These are phyloP conservation scores for Benincasa hispida DNA, from an alignment of 306 rosid species.

Conservation along the genomic window DNA sequence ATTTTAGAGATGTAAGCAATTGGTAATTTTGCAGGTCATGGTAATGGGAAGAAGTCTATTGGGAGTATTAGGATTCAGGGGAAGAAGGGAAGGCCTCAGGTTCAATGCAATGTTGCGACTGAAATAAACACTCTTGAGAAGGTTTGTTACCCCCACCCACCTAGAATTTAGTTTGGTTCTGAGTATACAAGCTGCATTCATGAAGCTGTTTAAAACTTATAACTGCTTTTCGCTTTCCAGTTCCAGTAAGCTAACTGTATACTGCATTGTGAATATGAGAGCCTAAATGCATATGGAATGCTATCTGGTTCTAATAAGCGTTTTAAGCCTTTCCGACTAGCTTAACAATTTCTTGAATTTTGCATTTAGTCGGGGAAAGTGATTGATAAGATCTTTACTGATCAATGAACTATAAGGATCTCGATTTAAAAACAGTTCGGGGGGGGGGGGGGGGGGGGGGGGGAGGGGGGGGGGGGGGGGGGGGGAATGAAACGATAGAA, in stretches of 20 bases:
- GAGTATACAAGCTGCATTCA: neutral
- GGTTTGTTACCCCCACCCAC: slow-evolving; percentile 21
- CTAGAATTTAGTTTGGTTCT: neutral
- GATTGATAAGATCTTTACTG: neutral
- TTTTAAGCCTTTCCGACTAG: neutral
- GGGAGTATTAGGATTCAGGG: slow-evolving; percentile 50
- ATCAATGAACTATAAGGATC: neutral
- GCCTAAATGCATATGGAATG: no score
- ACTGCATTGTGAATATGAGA: neutral
- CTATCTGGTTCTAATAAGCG: neutral
- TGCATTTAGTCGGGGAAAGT: neutral
- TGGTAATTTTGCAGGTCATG: slow-evolving; percentile 40
- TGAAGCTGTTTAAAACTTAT: neutral
- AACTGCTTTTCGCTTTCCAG: neutral
- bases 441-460: no score
- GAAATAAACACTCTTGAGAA: slow-evolving; percentile 61
- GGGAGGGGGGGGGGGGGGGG: no score
- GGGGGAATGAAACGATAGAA: neutral
- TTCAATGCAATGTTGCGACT: slow-evolving; percentile 64
- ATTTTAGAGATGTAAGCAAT: slow-evolving; percentile 3
- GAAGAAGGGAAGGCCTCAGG: slow-evolving; percentile 46
- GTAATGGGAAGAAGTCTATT: slow-evolving; percentile 31
- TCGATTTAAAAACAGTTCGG: no score
- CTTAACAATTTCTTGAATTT: neutral
- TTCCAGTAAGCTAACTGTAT: neutral